phyloP scores from a whole-genome alignment of 2,329 filamentous ascomycete species.

The Fusarium sp. region DNA sequence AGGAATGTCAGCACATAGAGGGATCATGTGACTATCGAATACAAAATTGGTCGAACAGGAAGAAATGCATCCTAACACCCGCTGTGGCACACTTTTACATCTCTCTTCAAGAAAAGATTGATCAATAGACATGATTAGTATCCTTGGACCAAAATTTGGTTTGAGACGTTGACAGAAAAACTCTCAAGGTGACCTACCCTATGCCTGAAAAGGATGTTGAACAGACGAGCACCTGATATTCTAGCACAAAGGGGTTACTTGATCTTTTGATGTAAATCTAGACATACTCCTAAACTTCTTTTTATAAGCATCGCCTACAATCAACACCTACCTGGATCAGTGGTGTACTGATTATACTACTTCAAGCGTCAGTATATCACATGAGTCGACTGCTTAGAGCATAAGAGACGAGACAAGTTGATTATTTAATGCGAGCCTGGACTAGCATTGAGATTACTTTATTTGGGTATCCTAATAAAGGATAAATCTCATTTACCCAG shows the following conservation, averaged over 20 bases:
- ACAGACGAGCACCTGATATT: not conserved
- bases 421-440: not conserved
- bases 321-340: not conserved
- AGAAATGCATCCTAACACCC: not conserved
- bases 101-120: not conserved
- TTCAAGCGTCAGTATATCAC: no score
- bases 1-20: not conserved
- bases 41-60: not conserved
- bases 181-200: not conserved
- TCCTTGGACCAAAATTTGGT: not conserved
- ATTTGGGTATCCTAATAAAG: not conserved
- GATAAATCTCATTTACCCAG: not conserved
- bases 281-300: no score
- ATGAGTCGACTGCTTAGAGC: rapidly evolving
- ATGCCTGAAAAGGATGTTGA: not conserved
- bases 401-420: not conserved
- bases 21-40: not conserved
- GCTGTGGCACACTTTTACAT: not conserved
- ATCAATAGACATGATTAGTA: not conserved
- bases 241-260: not conserved
- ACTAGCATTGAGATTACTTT: not conserved
- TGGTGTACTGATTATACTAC: not conserved
- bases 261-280: not conserved
- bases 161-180: no score
- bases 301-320: rapidly evolving